These are phyloP conservation scores for Phytophthora hibernalis DNA, from an alignment of 352 stramenopile species.

Conservation along the genomic window DNA sequence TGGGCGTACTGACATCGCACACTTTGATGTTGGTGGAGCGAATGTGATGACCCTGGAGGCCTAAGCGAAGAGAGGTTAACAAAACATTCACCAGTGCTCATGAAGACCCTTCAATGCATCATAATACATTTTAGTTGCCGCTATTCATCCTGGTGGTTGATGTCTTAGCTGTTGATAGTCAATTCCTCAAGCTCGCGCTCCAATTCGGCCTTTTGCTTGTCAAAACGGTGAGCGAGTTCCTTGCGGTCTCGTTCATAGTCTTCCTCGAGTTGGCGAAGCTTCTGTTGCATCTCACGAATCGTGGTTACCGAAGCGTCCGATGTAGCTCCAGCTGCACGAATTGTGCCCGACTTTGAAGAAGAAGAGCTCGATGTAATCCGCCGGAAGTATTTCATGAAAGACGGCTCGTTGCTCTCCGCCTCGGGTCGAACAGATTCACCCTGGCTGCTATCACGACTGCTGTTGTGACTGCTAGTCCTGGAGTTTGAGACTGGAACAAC, in stretches of 20 bases:
- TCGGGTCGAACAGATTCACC: constrained; percentile 21
- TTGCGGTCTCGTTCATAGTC: constrained; percentile 57
- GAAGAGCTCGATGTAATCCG: constrained; percentile 38
- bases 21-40: constrained; percentile 82
- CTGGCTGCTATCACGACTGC: constrained; percentile 21
- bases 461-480: constrained; percentile 30
- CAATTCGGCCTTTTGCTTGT: constrained; percentile 55
- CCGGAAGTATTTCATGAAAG: constrained; percentile 89
- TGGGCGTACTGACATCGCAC: constrained; percentile 68
- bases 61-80: constrained; percentile 24
- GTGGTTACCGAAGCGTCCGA: constrained; percentile 22
- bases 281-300: constrained; percentile 44
- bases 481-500: constrained; percentile 22
- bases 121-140: constrained; percentile 27
- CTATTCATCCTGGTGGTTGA: constrained; percentile 7
- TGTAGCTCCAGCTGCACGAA: constrained; percentile 35
- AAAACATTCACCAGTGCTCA: too few species aligned
- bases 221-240: constrained; percentile 47
- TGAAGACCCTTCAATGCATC: constrained; percentile 8
- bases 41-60: constrained; percentile 88
- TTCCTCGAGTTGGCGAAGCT: constrained; percentile 61
- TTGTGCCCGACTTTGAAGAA: constrained; percentile 24
- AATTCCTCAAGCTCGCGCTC: constrained; percentile 59
- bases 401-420: constrained; percentile 51
- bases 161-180: constrained; percentile 20